phyloP scores from a whole-genome alignment of 176 grass and related monocot species.

The Bolboschoenus planiculmis region DNA sequence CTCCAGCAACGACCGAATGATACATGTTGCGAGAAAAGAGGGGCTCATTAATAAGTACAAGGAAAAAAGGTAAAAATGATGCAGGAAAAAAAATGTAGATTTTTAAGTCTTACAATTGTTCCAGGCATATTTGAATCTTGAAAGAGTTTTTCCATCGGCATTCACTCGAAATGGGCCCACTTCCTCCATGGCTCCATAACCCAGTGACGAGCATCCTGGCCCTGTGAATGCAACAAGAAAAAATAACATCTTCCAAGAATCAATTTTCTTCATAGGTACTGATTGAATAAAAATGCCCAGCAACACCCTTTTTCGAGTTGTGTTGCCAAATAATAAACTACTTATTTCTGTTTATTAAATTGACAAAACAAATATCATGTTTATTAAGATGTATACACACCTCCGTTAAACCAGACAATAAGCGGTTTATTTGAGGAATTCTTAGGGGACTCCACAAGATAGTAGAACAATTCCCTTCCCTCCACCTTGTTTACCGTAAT shows the following conservation, averaged over 20 bases:
- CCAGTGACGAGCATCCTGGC: constrained; percentile 91
- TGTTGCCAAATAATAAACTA: background rate
- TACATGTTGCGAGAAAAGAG: background rate
- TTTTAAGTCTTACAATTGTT: constrained; percentile 55
- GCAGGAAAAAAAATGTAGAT: background rate
- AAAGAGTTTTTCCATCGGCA: constrained; percentile 40
- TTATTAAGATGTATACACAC: constrained; percentile 20
- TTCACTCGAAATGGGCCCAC: constrained; percentile 91
- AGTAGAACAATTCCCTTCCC: constrained; percentile 83
- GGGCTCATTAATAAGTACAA: background rate
- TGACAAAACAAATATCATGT: background rate
- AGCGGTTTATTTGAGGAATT: constrained; percentile 79
- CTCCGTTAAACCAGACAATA: constrained; percentile 99
- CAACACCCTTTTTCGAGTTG: background rate
- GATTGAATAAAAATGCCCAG: too few relatives aligned
- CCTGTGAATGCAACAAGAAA: constrained; percentile 29
- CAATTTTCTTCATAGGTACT: background rate
- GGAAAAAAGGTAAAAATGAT: background rate
- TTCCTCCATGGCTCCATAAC: constrained; percentile 89
- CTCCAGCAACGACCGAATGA: background rate
- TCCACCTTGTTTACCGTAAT: constrained; percentile 46
- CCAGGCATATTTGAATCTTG: constrained; percentile 84
- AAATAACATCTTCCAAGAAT: background rate
- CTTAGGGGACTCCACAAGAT: constrained; percentile 80
- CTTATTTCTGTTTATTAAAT: background rate